A percentile compares a stretch with the other conserved stretches of the same genome.
Conservation (phyloP, 2,329 filamentous ascomycete species). For the Daldinia eschscholtzii region DNA sequence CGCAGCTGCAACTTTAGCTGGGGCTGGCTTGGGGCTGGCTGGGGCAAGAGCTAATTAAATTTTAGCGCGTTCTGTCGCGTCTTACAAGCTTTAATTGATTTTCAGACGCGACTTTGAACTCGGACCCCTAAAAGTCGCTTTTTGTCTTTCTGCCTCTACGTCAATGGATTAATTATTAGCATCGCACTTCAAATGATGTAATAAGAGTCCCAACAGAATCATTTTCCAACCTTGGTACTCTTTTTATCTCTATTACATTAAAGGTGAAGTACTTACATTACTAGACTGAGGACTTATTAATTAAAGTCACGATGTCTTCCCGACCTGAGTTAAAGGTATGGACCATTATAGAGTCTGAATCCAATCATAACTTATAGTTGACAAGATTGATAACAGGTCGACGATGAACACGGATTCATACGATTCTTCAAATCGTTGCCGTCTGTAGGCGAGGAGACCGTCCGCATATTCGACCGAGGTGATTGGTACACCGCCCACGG, state of each 20-base stretch:
- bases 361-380: background rate
- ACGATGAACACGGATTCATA: conserved; percentile 97
- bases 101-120: conserved; percentile 43
- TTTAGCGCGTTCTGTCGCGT: conserved; percentile 50
- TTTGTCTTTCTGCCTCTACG: background rate
- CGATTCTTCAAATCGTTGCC: conserved; percentile 93
- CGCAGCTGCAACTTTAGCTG: background rate
- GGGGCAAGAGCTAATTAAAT: conserved; percentile 7
- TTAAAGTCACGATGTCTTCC: conserved; percentile 60
- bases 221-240: background rate
- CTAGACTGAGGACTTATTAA: conserved; percentile 3
- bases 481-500: conserved; percentile 98
- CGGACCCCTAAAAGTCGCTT: background rate
- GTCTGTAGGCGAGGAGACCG: conserved; percentile 75
- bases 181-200: conserved; percentile 17
- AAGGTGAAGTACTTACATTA: conserved; percentile 1
- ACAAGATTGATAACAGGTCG: conserved; percentile 70
- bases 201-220: background rate
- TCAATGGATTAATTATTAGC: background rate
- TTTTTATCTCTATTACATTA: background rate
- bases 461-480: conserved; percentile 92
- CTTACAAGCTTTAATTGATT: conserved; percentile 49
- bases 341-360: background rate
- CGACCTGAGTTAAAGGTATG: conserved; percentile 66
- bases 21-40: background rate